These are phyloP conservation scores for Septoria petroselini DNA, from an alignment of 2,329 filamentous ascomycete genomes.

Conservation along the genomic window DNA sequence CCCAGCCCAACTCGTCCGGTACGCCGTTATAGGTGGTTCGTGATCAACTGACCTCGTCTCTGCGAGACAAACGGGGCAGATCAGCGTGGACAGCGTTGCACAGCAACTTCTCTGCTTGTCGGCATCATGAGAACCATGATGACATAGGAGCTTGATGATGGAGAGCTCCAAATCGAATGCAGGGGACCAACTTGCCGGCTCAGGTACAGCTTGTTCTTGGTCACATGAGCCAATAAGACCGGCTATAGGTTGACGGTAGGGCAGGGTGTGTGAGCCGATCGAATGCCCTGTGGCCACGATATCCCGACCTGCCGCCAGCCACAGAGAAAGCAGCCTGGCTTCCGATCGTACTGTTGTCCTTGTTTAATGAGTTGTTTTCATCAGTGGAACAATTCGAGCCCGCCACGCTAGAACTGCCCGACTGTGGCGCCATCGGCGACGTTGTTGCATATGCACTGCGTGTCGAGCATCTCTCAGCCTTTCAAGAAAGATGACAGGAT, in stretches of 20 bases:
- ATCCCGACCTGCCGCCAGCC: background rate
- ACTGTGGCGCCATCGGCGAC: too few species aligned
- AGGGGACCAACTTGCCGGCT: conserved; percentile 2
- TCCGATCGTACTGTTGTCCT: too few species aligned
- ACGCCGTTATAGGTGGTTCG: background rate
- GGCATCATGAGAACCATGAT: conserved; percentile 10
- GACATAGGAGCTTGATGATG: conserved; percentile 9
- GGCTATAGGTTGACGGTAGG: conserved; percentile 19
- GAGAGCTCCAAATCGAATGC: conserved; percentile 1
- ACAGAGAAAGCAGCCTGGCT: too few species aligned
- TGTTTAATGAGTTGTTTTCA: too few species aligned
- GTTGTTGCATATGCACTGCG: background rate
- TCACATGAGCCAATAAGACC: conserved; percentile 9
- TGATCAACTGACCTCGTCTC: background rate
- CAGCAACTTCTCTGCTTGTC: conserved; percentile 1
- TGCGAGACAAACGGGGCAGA: background rate
- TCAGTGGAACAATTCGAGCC: too few species aligned
- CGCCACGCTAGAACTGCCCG: too few species aligned
- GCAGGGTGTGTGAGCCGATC: background rate
- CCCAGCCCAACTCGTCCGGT: conserved; percentile 3
- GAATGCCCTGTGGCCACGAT: background rate
- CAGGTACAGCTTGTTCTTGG: conserved; percentile 23
- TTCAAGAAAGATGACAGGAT: too few species aligned
- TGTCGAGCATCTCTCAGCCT: too few species aligned
- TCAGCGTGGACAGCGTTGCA: conserved; percentile 1